These are phyloP conservation scores for Dothistroma septosporum DNA, from an alignment of 2,329 filamentous ascomycete species.

Conservation along the genomic window DNA sequence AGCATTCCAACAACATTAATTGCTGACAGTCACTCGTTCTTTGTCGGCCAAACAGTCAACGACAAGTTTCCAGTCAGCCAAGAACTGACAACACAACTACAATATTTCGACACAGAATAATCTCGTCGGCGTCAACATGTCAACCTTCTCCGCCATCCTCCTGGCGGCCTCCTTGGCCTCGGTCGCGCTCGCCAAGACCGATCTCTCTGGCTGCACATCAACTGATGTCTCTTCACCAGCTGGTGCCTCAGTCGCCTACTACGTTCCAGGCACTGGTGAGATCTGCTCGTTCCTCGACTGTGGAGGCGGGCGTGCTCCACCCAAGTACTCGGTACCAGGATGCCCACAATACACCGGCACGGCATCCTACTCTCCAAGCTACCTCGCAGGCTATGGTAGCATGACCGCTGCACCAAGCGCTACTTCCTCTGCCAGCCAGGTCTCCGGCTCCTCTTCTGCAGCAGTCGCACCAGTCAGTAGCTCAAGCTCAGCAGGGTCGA, in stretches of 20 bases:
- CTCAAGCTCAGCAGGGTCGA: neutral
- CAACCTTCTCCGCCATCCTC: conserved; percentile 24
- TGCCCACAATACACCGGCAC: conserved; percentile 56
- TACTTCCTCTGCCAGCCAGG: neutral
- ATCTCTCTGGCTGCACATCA: conserved; percentile 44
- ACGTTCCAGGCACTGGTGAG: conserved; percentile 60
- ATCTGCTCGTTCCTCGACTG: conserved; percentile 63
- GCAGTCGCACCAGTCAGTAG: neutral
- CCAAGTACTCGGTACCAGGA: conserved; percentile 59
- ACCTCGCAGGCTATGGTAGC: conserved; percentile 38
- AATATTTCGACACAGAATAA: neutral
- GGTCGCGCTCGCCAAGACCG: conserved; percentile 35
- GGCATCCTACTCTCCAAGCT: conserved; percentile 51
- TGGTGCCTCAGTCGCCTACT: conserved; percentile 54
- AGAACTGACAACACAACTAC: neutral
- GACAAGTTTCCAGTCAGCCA: neutral
- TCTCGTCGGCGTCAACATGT: conserved; percentile 3
- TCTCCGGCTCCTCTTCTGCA: neutral
- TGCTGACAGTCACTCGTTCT: conserved; percentile 6
- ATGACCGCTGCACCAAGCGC: conserved; percentile 8
- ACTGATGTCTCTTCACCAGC: conserved; percentile 34
- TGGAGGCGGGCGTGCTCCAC: conserved; percentile 62
- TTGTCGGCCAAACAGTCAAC: neutral
- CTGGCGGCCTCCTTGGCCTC: conserved; percentile 29
- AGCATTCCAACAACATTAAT: neutral